These are phyloP conservation scores for Flaveria trinervia DNA, from an alignment of 129 eudicot species.

Conservation along the genomic window DNA sequence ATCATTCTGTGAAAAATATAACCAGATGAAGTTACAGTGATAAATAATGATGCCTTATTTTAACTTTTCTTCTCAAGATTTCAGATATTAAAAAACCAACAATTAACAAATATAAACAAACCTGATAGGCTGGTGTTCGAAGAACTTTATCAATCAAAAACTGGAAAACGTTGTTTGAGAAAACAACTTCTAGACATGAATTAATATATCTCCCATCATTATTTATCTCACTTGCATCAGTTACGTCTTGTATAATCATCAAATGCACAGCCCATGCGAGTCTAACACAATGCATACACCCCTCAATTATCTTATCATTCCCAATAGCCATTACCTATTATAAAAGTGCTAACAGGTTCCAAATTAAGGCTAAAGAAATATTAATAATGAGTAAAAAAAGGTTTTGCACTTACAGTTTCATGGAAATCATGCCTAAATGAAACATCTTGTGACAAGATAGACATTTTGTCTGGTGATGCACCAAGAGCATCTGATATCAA, in stretches of 20 bases:
- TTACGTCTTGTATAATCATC: conserved; percentile 67
- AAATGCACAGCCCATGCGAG: conserved; percentile 94
- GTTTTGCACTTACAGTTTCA: conserved; percentile 60
- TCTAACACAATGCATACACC: conserved; percentile 79
- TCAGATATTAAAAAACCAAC: not conserved
- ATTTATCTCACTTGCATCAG: conserved; percentile 55
- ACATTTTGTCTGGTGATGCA: conserved; percentile 58
- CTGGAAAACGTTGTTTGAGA: conserved; percentile 82
- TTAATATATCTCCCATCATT: conserved; percentile 53
- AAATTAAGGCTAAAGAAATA: not conserved
- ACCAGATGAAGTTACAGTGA: conserved; percentile 8
- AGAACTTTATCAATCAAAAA: conserved; percentile 77
- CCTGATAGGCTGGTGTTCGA: conserved; percentile 93
- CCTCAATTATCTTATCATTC: conserved; percentile 72
- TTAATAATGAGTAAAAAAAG: not conserved
- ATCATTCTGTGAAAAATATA: conserved; percentile 66
- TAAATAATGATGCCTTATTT: conserved; percentile 6
- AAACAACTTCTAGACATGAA: conserved; percentile 75
- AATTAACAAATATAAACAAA: conserved; percentile 23
- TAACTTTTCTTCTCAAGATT: conserved; percentile 1
- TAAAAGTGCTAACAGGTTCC: conserved; percentile 25
- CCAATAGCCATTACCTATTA: conserved; percentile 63
- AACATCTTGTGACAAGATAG: conserved; percentile 65
- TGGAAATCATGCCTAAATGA: conserved; percentile 82
- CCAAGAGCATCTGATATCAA: conserved; percentile 91